These are phyloP conservation scores for Metschnikowia noctiluminum DNA, from an alignment of 805 yeast genomes.

Conservation along the genomic window DNA sequence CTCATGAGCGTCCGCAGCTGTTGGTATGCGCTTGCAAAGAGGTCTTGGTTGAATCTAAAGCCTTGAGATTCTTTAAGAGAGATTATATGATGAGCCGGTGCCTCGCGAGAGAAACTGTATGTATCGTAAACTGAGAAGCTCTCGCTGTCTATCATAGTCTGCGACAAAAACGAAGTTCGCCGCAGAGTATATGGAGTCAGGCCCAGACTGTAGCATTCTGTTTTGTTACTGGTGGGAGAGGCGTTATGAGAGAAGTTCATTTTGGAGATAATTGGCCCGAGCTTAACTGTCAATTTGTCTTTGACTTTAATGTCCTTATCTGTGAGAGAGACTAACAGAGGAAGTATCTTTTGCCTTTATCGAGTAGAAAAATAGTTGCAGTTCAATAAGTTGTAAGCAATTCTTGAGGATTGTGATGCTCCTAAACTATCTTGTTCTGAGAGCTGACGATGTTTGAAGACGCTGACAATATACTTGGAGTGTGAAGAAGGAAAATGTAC, in stretches of 20 bases:
- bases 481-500: too few species aligned
- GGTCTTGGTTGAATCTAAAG: slow-evolving; percentile 71
- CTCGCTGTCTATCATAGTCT: slow-evolving; percentile 56
- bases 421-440: too few species aligned
- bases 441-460: too few species aligned
- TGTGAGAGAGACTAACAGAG: too few species aligned
- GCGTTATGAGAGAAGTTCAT: not conserved
- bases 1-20: slow-evolving; percentile 43
- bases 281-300: too few species aligned
- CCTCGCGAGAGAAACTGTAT: slow-evolving; percentile 28
- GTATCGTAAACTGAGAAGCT: slow-evolving; percentile 52
- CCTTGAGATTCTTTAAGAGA: slow-evolving; percentile 66
- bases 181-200: slow-evolving; percentile 17
- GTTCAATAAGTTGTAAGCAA: too few species aligned
- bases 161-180: slow-evolving; percentile 46
- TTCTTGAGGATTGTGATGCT: too few species aligned
- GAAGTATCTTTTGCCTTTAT: too few species aligned
- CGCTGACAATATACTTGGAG: too few species aligned
- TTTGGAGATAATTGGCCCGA: not conserved
- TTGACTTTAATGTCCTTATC: too few species aligned
- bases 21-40: slow-evolving; percentile 69
- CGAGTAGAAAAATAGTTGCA: too few species aligned
- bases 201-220: not conserved
- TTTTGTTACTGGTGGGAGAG: not conserved
- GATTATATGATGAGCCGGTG: slow-evolving; percentile 33